Evolutionary conservation across 106 monocot genomes (phyloP), one percentile per base, ranked within the genome.

Genomic region (Apostasia shenzhenica): DNA sequence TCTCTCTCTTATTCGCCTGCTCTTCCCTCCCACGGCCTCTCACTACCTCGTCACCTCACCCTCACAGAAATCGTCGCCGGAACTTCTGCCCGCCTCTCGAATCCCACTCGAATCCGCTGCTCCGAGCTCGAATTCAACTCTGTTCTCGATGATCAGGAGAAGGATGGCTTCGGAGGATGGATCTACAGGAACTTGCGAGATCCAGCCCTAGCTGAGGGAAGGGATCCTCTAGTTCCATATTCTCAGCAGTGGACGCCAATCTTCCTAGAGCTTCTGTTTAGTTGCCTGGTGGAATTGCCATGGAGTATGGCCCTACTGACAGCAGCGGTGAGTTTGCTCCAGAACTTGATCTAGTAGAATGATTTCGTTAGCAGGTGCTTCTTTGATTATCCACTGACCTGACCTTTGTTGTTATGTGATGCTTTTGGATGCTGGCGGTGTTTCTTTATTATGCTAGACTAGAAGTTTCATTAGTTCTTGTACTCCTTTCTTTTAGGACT

Each of bases 241-340:
- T 1, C 4, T 63, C 44, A 5, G 65, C 65, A 26, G 48, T 14
- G 65, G 10, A 38, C 26, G 48, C 26, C 14, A 26, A 26, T 14
- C 48, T 14, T n/a, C 41, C 59, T 59, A 3, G 13, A 59, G 59
- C 59, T 59, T 14, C 47, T 65, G 46, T 6, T 48, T 48, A 48
- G 48, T 42, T 48, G 48, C 48, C 14, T 6, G 48, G 67, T n/a
- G 6, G 41, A 53, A 1, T 57, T 71, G 47, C 50, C 11, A 68
- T 76, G 75, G 75, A 68, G 52, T 53, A 59, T 60, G 59, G 59
- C 52, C 59, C 58, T 68, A 59, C 67, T 12, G 75, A 76, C 55
- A 76, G 75, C 75, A 76, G 75, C 60, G 68, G 75, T 76, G 59
- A 76, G 75, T 76, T 58, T 47, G 9, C 2, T 54, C 53, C 14